Base-by-base conservation (phyloP, 805 yeast species). In the Candida ulmi region DNA sequence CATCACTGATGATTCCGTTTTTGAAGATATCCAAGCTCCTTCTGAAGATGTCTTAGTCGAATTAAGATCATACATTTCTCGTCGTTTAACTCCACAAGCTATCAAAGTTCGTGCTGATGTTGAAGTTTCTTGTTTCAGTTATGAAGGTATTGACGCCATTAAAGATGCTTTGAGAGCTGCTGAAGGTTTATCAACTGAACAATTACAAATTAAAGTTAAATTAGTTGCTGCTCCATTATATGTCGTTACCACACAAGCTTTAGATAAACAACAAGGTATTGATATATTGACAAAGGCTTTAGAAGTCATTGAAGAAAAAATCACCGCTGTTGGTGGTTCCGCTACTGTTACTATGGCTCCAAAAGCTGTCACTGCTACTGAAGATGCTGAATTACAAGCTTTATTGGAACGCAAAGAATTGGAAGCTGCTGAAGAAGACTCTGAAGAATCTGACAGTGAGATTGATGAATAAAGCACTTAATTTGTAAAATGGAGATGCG, bases 31-130 rank as follows among this genome's bases (percentile, higher is more conserved):
- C 47, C 68, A 60, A 42, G 76, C 91, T 18, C 90, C 95, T 40
- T 71, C 84, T 13, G 59, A 70, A 36, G 95, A 80, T 33, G 74
- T 93, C 28, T 73, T 87, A 64, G 85, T 79, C 36, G 98, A 93
- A 65, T 76, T 93, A 54, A 80, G 86, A 62, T 70, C 76, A 38
- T 93, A 93, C 68, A 91, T 93, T 55, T 74, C 91, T 40, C 80
- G 95, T 63, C 83, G 98, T 65, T 77, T 93, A 64, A 93, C 99
- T 27, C 99, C 99, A 46, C 97, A 90, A 69, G 96, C 98, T 30
- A 88, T 88, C 54, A 93, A 91, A 70, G 84, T 95, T 59, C 84
- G 99, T 67, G 96, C 99, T n/a, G 98, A 93, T 63, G 84, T 93
- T 36, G 98, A 91, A 66, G 97, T 93, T 33, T 88, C 97, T 12